phyloP scores from a whole-genome alignment of 2,329 filamentous ascomycete genomes.

The Talaromyces verruculosus region DNA sequence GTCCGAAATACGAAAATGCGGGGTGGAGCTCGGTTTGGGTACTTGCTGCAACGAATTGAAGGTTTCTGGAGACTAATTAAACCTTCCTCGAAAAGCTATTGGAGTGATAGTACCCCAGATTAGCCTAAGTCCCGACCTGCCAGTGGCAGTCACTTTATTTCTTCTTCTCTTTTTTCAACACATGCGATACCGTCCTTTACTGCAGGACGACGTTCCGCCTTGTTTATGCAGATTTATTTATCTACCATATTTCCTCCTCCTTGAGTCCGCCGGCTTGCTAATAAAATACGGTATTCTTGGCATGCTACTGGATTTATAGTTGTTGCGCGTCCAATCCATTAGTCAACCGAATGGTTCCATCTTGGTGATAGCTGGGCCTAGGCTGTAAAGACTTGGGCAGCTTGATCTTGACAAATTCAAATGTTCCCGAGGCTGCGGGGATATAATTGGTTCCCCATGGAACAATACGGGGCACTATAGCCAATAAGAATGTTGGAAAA shows the following conservation, averaged over 20 bases:
- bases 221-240: not conserved
- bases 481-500: too few species aligned
- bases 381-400: not conserved
- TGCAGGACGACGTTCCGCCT: not conserved
- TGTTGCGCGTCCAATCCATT: not conserved
- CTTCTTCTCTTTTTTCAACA: not conserved
- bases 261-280: not conserved
- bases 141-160: not conserved
- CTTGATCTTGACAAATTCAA: not conserved
- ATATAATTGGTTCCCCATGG: not conserved
- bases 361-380: not conserved
- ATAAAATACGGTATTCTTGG: not conserved
- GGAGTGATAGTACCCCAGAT: not conserved
- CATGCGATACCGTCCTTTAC: not conserved
- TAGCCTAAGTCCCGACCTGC: not conserved
- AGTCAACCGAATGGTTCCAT: not conserved
- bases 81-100: not conserved
- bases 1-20: not conserved
- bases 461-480: not conserved
- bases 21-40: not conserved
- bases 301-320: not conserved
- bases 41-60: not conserved
- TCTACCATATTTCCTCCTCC: not conserved
- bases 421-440: too few species aligned
- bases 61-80: not conserved